A percentile compares a stretch with the other conserved stretches of the same genome.
These are phyloP conservation scores for Phylloporus scabripes DNA, from an alignment of 768 basidiomycete species.

Conservation along the genomic window DNA sequence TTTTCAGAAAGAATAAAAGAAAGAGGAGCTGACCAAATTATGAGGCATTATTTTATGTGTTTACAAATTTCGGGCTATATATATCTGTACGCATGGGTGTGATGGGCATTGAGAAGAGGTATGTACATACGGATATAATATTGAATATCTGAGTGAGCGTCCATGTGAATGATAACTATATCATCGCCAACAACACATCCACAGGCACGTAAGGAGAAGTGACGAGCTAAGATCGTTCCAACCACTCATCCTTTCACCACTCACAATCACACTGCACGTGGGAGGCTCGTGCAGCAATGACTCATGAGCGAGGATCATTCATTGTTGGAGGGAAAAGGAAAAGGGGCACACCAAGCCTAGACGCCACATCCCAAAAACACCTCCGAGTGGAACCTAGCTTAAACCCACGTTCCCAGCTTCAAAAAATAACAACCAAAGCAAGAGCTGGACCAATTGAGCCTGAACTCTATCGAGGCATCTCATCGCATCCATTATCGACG, in stretches of 20 bases:
- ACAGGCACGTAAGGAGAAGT: constrained; percentile 2
- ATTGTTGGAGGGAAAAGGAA: constrained; percentile 4
- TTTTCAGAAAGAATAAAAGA: neutral
- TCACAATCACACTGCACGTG: constrained; percentile 8
- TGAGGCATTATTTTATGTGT: neutral
- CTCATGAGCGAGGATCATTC: constrained; percentile 15
- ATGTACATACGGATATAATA: constrained; percentile 6
- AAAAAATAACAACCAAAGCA: neutral
- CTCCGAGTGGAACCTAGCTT: constrained; percentile 8
- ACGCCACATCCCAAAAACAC: constrained; percentile 11
- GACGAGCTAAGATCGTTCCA: neutral
- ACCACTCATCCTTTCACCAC: neutral
- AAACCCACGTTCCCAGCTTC: constrained; percentile 11
- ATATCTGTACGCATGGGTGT: neutral
- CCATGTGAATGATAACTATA: constrained; percentile 3
- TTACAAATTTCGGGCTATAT: constrained; percentile 9
- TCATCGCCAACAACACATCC: neutral
- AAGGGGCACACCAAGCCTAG: constrained; percentile 3
- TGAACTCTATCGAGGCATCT: constrained; percentile 40
- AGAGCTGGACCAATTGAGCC: neutral
- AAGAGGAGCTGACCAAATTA: neutral
- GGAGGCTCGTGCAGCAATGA: constrained; percentile 8
- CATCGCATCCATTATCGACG: constrained; percentile 75
- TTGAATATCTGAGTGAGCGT: constrained; percentile 2
- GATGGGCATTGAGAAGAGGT: neutral